These are phyloP conservation scores for Begonia peltatifolia DNA, from an alignment of 306 rosid genomes.

Conservation along the genomic window DNA sequence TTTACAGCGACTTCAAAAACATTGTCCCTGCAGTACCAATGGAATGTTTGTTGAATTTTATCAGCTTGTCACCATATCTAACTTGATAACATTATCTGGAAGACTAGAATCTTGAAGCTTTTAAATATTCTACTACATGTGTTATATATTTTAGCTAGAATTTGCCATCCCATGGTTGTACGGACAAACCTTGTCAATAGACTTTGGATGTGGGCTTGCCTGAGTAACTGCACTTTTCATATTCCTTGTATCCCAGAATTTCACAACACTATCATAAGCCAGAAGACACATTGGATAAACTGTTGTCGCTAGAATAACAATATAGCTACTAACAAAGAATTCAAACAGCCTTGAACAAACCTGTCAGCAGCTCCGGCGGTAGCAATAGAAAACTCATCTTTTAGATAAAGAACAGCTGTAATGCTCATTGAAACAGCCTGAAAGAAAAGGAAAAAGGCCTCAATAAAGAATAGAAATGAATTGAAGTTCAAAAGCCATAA, in stretches of 20 bases:
- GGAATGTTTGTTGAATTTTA: too few species aligned
- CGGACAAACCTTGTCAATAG: constrained; percentile 52
- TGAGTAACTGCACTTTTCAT: constrained; percentile 40
- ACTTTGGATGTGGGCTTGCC: constrained; percentile 38
- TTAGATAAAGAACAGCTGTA: constrained; percentile 82
- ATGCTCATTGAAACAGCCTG: constrained; percentile 90
- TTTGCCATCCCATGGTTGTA: neutral
- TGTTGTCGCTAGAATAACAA: neutral
- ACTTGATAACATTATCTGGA: too few species aligned
- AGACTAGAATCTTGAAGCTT: too few species aligned
- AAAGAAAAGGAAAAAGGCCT: constrained; percentile 3
- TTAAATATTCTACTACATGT: too few species aligned
- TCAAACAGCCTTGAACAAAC: constrained; percentile 21
- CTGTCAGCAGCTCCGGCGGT: constrained; percentile 91
- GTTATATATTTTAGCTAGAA: neutral
- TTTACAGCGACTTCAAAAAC: too few species aligned
- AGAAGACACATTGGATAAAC: too few species aligned
- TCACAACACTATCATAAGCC: constrained; percentile 42
- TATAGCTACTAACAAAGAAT: neutral
- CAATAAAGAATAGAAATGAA: constrained; percentile 9
- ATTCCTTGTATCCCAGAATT: constrained; percentile 93
- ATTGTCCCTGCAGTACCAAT: too few species aligned
- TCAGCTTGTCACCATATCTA: too few species aligned
- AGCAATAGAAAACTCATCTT: constrained; percentile 72
- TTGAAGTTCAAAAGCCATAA: neutral